A percentile compares a stretch with the other conserved stretches of the same genome.
phyloP scores from a whole-genome alignment of 2,329 filamentous ascomycete genomes.

The Penicillium sclerotiorum region DNA sequence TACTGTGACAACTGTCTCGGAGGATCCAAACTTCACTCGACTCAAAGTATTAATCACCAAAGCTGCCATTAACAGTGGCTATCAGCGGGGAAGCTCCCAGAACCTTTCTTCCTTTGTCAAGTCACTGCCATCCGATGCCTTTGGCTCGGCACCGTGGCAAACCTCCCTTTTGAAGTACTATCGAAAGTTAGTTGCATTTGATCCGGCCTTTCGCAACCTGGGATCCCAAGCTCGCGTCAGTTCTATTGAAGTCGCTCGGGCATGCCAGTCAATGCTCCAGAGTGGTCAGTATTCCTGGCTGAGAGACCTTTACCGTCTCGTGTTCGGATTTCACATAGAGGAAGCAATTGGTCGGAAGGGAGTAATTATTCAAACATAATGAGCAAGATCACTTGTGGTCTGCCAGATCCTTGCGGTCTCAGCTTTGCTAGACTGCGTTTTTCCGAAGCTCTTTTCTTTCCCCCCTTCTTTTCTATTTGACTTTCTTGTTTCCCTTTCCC shows the following conservation, averaged over 20 bases:
- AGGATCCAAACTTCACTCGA: conserved; percentile 76
- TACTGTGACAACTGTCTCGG: conserved; percentile 50
- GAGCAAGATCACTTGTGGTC: background rate
- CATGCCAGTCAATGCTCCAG: conserved; percentile 73
- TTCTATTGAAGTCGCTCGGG: conserved; percentile 77
- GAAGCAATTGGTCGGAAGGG: conserved; percentile 71
- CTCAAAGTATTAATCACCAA: conserved; percentile 80
- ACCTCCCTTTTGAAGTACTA: conserved; percentile 74
- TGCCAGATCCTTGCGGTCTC: too few relatives aligned
- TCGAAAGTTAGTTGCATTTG: conserved; percentile 74
- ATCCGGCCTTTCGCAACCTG: conserved; percentile 64
- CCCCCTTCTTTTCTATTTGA: too few relatives aligned
- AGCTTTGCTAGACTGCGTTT: too few relatives aligned
- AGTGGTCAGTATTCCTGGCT: conserved; percentile 77
- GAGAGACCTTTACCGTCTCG: conserved; percentile 76
- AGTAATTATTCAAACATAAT: conserved; percentile 46
- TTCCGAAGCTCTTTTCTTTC: too few relatives aligned
- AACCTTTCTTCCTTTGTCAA: conserved; percentile 76
- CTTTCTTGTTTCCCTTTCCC: too few relatives aligned
- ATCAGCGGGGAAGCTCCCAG: conserved; percentile 61
- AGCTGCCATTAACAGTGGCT: conserved; percentile 83
- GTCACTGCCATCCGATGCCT: conserved; percentile 72
- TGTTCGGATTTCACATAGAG: conserved; percentile 82
- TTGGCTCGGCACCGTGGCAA: conserved; percentile 73
- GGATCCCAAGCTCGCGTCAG: conserved; percentile 38